A percentile compares a stretch with the other conserved stretches of the same genome.
phyloP scores from a whole-genome alignment of 768 basidiomycete species.

The Leucocoprinus birnbaumii region DNA sequence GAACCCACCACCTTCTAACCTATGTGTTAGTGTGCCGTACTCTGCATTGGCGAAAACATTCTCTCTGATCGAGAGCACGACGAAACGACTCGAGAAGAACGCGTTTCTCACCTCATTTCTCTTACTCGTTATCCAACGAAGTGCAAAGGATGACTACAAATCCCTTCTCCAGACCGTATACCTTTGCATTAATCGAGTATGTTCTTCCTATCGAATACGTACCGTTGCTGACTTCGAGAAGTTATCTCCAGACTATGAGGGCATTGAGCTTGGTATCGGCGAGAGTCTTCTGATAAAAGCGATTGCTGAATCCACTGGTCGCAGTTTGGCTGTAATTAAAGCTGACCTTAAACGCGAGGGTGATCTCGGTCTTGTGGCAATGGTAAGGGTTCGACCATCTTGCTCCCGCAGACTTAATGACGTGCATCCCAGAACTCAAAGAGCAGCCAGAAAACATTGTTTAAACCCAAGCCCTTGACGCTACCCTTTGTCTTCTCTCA shows the following conservation, averaged over 20 bases:
- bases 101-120: conserved; percentile 87
- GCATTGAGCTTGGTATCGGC: conserved; percentile 94
- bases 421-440: conserved; percentile 71
- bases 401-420: background rate
- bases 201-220: conserved; percentile 20
- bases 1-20: background rate
- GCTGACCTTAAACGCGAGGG: conserved; percentile 93
- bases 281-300: conserved; percentile 94
- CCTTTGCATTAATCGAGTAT: conserved; percentile 92
- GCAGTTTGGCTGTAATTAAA: conserved; percentile 79
- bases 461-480: conserved; percentile 91
- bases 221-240: conserved; percentile 26
- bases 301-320: conserved; percentile 93
- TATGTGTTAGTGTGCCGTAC: conserved; percentile 76
- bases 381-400: conserved; percentile 45
- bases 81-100: conserved; percentile 92
- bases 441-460: conserved; percentile 88
- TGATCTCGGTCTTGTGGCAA: conserved; percentile 95
- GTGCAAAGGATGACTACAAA: conserved; percentile 68
- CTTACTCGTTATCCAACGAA: conserved; percentile 84
- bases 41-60: conserved; percentile 89
- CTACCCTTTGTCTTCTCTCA: conserved; percentile 88
- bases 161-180: conserved; percentile 89
- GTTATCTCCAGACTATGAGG: conserved; percentile 94
- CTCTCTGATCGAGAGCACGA: conserved; percentile 87